These are phyloP conservation scores for Rhizopogon salebrosus DNA, from an alignment of 768 basidiomycete genomes.

Conservation along the genomic window DNA sequence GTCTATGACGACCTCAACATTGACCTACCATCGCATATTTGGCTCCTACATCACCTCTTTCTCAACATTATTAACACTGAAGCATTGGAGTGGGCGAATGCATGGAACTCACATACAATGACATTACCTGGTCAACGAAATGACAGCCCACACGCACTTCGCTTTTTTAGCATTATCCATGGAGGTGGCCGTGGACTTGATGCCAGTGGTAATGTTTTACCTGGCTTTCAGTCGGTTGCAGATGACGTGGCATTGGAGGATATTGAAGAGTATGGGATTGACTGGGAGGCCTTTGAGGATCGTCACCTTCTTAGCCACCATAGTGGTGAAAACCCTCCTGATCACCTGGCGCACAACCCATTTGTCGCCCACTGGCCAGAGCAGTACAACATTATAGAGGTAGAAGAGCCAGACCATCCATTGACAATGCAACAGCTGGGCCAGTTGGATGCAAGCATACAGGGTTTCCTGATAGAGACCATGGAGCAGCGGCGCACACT, in stretches of 20 bases:
- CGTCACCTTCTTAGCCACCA: constrained; percentile 8
- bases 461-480: no score
- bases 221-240: no score
- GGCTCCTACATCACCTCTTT: constrained; percentile 37
- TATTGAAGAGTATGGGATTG: constrained; percentile 18
- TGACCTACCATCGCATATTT: constrained; percentile 27
- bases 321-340: background rate
- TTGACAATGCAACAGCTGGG: no score
- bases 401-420: no score
- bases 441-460: no score
- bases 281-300: constrained; percentile 19
- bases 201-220: no score
- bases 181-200: background rate
- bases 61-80: constrained; percentile 28
- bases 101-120: constrained; percentile 32
- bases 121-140: background rate
- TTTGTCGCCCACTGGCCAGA: background rate
- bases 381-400: background rate
- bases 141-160: background rate
- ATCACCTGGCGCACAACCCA: background rate
- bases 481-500: no score
- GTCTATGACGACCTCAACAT: constrained; percentile 21
- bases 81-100: constrained; percentile 22
- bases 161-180: background rate
- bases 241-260: background rate